Evolutionary conservation across 495 filamentous ascomycete species (phyloP).

Genomic region (Diplogelasinospora grovesii): DNA sequence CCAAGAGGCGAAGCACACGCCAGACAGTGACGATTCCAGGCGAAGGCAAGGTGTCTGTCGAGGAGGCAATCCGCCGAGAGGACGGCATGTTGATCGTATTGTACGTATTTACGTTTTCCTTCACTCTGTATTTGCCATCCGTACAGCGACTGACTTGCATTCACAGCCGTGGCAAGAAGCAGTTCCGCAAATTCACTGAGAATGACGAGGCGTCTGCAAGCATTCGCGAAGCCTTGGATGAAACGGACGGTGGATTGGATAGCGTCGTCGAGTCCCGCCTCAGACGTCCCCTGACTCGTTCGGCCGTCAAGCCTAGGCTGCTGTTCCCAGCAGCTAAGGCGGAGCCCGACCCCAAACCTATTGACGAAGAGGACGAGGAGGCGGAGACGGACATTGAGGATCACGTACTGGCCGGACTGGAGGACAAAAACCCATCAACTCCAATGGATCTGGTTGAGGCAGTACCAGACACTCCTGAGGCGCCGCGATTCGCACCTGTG

Average conservation of each 20-base stretch:
- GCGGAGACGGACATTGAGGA: slow-evolving; percentile 45
- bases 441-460: slow-evolving; percentile 23
- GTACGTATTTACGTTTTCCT: slow-evolving; percentile 50
- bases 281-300: slow-evolving; percentile 57
- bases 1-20: slow-evolving; percentile 37
- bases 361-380: slow-evolving; percentile 52
- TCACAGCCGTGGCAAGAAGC: slow-evolving; percentile 79
- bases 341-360: slow-evolving; percentile 41
- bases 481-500: slow-evolving; percentile 44
- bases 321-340: slow-evolving; percentile 61
- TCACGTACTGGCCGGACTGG: slow-evolving; percentile 43
- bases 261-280: slow-evolving; percentile 40
- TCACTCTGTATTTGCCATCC: not conserved
- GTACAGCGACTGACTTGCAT: slow-evolving; percentile 15
- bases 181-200: slow-evolving; percentile 61
- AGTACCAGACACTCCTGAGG: slow-evolving; percentile 41
- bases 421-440: slow-evolving; percentile 40
- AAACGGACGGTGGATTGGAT: slow-evolving; percentile 39
- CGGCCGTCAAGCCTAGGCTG: slow-evolving; percentile 73
- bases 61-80: slow-evolving; percentile 55
- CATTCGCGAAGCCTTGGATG: slow-evolving; percentile 30
- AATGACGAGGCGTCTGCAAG: slow-evolving; percentile 16
- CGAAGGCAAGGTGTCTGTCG: slow-evolving; percentile 49
- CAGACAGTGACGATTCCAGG: slow-evolving; percentile 42
- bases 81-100: slow-evolving; percentile 83